phyloP scores from a whole-genome alignment of 768 basidiomycete genomes.

The Podaxis sp. region DNA sequence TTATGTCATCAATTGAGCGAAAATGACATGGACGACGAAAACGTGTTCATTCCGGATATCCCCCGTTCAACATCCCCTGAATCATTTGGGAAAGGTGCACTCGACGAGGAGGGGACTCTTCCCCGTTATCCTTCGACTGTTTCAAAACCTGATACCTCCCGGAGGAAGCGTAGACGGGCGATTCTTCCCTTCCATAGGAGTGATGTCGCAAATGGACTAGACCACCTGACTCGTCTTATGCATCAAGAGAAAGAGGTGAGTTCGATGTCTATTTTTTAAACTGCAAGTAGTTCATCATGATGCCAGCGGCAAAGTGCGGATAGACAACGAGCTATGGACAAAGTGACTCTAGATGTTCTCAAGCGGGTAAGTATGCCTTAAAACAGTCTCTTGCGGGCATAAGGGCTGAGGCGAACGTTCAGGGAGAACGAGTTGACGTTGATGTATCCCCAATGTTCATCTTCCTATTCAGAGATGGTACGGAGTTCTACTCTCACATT shows the following conservation, averaged over 20 bases:
- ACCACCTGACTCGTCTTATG: slow-evolving; percentile 21
- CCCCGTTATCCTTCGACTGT: background rate
- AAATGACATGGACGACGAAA: slow-evolving; percentile 17
- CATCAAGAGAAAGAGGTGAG: slow-evolving; percentile 25
- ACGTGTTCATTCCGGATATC: slow-evolving; percentile 26
- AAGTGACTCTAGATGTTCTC: slow-evolving; percentile 31
- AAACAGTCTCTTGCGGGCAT: slow-evolving; percentile 9
- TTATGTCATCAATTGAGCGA: slow-evolving; percentile 59
- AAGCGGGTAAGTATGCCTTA: slow-evolving; percentile 26
- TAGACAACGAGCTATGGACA: slow-evolving; percentile 18
- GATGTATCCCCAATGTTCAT: slow-evolving; percentile 63
- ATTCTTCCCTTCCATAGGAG: slow-evolving; percentile 25
- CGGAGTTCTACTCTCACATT: slow-evolving; percentile 12
- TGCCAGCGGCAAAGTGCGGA: slow-evolving; percentile 17
- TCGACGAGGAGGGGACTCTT: slow-evolving; percentile 9
- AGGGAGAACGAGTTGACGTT: slow-evolving; percentile 61
- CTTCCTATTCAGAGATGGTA: slow-evolving; percentile 67
- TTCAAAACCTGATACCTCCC: background rate
- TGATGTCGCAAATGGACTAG: slow-evolving; percentile 18
- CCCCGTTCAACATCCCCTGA: slow-evolving; percentile 39
- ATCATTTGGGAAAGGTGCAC: slow-evolving; percentile 20
- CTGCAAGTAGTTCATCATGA: background rate
- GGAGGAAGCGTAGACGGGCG: slow-evolving; percentile 13
- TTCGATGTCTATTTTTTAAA: background rate
- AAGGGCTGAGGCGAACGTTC: slow-evolving; percentile 25